Conservation (phyloP, 78 protist species). For the Bodo saltans region DNA sequence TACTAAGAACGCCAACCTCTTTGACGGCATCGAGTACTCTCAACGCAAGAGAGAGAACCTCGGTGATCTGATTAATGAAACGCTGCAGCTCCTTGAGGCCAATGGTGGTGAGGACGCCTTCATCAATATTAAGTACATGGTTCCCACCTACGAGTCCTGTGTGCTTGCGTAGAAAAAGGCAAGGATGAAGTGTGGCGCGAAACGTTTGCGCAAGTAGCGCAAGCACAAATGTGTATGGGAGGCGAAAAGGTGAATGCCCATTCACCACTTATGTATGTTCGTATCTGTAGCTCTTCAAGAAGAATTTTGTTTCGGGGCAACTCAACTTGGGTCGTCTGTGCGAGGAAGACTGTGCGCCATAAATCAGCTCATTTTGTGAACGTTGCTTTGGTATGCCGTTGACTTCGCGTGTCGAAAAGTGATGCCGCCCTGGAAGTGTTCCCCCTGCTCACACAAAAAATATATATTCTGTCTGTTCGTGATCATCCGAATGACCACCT, state of each 20-base stretch:
- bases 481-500: no score
- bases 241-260: no score
- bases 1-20: constrained; percentile 55
- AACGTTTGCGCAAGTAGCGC: neutral
- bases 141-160: constrained; percentile 77
- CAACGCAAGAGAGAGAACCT: constrained; percentile 70
- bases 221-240: neutral
- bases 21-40: constrained; percentile 76
- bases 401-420: no score
- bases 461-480: no score
- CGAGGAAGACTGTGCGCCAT: no score
- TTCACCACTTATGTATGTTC: neutral
- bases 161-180: constrained; percentile 16
- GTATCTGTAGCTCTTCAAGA: neutral
- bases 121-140: constrained; percentile 88
- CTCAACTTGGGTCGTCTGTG: neutral
- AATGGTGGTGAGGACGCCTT: constrained; percentile 77
- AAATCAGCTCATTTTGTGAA: no score
- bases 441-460: no score
- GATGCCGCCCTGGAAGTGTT: no score
- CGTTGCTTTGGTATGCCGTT: no score
- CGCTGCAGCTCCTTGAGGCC: constrained; percentile 75
- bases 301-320: neutral
- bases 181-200: neutral
- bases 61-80: constrained; percentile 85